A percentile compares a stretch with the other conserved stretches of the same genome.
These are phyloP conservation scores for Blastobotrys capitulatus DNA, from an alignment of 1,139 yeast genomes.

Conservation along the genomic window DNA sequence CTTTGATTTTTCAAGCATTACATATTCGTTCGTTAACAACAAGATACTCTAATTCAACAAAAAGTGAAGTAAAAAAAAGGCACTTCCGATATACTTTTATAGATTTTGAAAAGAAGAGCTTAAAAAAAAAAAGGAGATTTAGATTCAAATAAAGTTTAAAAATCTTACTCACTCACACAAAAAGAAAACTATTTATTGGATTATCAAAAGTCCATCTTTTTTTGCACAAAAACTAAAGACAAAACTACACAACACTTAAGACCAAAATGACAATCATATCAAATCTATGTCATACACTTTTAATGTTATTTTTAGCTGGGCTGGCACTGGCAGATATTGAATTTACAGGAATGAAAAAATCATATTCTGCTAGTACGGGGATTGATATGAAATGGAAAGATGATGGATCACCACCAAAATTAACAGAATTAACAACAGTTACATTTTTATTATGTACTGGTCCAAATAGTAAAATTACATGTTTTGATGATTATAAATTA, in stretches of 20 bases:
- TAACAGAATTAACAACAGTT: conserved; percentile 42
- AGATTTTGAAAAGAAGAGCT: too few species aligned
- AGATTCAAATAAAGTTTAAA: too few species aligned
- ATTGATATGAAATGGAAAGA: conserved; percentile 62
- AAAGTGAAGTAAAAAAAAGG: too few species aligned
- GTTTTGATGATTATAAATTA: conserved; percentile 37
- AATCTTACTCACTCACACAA: too few species aligned
- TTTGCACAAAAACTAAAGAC: too few species aligned
- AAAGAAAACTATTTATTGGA: background rate
- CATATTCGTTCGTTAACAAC: too few species aligned
- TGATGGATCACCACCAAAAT: conserved; percentile 42
- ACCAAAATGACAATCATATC: too few species aligned
- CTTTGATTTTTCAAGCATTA: too few species aligned
- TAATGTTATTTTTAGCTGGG: background rate
- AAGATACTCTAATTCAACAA: too few species aligned
- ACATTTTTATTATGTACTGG: conserved; percentile 68
- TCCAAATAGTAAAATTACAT: conserved; percentile 43
- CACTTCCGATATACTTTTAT: too few species aligned
- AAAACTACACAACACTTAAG: background rate
- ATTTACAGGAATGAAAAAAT: conserved; percentile 46
- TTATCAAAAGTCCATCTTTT: background rate
- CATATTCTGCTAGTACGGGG: conserved; percentile 47
- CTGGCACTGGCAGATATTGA: conserved; percentile 49
- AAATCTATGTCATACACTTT: background rate
- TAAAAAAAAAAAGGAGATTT: too few species aligned